These are phyloP conservation scores for Xylariaceae sp. DNA, from an alignment of 2,329 filamentous ascomycete genomes.

Conservation along the genomic window DNA sequence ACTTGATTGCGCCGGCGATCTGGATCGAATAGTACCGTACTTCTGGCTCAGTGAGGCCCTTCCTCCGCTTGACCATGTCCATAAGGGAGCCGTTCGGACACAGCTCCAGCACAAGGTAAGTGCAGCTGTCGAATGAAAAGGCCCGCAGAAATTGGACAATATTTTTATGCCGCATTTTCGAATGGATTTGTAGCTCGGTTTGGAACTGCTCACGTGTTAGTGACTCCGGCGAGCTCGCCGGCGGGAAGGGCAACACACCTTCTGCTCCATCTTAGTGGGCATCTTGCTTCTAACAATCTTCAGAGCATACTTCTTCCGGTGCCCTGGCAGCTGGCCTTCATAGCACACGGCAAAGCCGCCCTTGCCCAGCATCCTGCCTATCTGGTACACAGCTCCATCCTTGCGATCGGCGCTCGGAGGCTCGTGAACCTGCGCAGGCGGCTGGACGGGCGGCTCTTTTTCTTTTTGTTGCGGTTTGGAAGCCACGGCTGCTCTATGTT, in stretches of 20 bases:
- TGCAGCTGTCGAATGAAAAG: constrained; percentile 82
- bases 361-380: constrained; percentile 70
- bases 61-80: constrained; percentile 93
- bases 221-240: background rate
- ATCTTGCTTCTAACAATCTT: constrained; percentile 82
- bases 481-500: constrained; percentile 45
- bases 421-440: constrained; percentile 55
- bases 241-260: constrained; percentile 45
- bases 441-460: constrained; percentile 62
- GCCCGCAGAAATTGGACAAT: constrained; percentile 94
- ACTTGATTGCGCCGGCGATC: constrained; percentile 94
- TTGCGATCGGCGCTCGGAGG: constrained; percentile 63
- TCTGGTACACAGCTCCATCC: constrained; percentile 66
- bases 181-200: constrained; percentile 93
- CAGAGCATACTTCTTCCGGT: constrained; percentile 64
- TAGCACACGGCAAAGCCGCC: constrained; percentile 81
- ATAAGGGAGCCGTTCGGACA: constrained; percentile 95
- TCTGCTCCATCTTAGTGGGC: constrained; percentile 78
- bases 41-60: constrained; percentile 86
- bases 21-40: constrained; percentile 91
- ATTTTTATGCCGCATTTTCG: constrained; percentile 92
- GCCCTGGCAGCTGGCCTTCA: constrained; percentile 60
- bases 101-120: constrained; percentile 89
- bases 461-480: constrained; percentile 42
- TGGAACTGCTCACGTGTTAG: constrained; percentile 44